Percentiles rank a stretch among this genome's conserved stretches.
Evolutionary conservation across 805 yeast species (phyloP).

Genomic region (Wickerhamomyces bisporus): DNA sequence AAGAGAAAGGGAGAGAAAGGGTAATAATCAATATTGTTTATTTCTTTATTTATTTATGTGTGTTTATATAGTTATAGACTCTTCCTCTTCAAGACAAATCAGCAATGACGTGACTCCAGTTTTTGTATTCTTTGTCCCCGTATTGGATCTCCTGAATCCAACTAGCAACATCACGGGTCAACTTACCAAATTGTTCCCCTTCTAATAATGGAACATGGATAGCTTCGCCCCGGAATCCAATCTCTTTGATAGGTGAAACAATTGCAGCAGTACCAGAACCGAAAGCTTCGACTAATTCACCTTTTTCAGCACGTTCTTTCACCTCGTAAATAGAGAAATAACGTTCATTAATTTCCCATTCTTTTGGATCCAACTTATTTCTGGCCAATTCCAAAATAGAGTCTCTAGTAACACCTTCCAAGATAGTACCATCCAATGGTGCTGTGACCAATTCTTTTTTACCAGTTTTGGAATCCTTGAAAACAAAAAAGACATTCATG

Average conservation of each 20-base stretch:
- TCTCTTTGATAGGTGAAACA: constrained; percentile 87
- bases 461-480: constrained; percentile 69
- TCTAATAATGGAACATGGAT: constrained; percentile 75
- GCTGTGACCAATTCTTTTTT: constrained; percentile 92
- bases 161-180: constrained; percentile 70
- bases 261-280: constrained; percentile 98
- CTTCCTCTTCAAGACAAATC: constrained; percentile 16
- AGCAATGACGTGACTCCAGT: constrained; percentile 40
- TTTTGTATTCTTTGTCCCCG: constrained; percentile 67
- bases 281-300: constrained; percentile 88
- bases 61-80: too few relatives aligned
- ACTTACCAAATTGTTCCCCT: constrained; percentile 74
- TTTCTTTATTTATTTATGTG: too few relatives aligned
- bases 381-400: constrained; percentile 75
- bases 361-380: constrained; percentile 63
- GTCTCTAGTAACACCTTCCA: constrained; percentile 95
- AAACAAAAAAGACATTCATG: constrained; percentile 90
- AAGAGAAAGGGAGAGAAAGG: too few relatives aligned
- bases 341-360: constrained; percentile 85
- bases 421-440: constrained; percentile 94
- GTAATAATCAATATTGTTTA: too few relatives aligned
- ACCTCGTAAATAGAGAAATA: constrained; percentile 78
- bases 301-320: constrained; percentile 67
- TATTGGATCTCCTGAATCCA: constrained; percentile 93
- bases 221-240: constrained; percentile 71